Conservation (phyloP, 306 rosid species). For the Pterocarpus santalinus region DNA sequence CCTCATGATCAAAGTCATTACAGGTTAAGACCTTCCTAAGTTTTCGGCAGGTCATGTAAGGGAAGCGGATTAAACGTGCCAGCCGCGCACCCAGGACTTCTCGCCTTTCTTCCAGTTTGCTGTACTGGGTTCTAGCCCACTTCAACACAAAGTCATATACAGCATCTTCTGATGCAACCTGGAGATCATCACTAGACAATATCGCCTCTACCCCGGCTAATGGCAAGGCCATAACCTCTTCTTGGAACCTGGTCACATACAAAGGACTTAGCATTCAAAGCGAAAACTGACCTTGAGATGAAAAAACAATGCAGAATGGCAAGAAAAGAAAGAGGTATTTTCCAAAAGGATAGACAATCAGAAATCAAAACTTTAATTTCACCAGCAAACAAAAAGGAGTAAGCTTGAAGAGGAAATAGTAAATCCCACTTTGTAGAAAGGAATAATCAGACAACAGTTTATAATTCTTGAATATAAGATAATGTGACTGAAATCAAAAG, state of each 20-base stretch:
- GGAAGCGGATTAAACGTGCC: slow-evolving; percentile 86
- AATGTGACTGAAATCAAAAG: slow-evolving; percentile 4
- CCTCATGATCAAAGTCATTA: slow-evolving; percentile 86
- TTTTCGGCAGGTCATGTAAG: slow-evolving; percentile 91
- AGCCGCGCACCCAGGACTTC: slow-evolving; percentile 78
- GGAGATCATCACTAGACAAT: slow-evolving; percentile 89
- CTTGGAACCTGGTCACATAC: slow-evolving; percentile 75
- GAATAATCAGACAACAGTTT: neutral
- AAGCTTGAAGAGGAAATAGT: slow-evolving; percentile 2
- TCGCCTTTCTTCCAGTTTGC: slow-evolving; percentile 83
- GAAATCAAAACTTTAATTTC: neutral
- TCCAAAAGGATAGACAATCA: slow-evolving; percentile 13
- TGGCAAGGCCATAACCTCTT: slow-evolving; percentile 90
- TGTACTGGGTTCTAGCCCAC: slow-evolving; percentile 80
- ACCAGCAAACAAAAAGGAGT: neutral
- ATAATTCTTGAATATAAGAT: neutral
- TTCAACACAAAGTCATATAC: slow-evolving; percentile 91
- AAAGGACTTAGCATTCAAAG: slow-evolving; percentile 40
- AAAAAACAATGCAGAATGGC: slow-evolving; percentile 30
- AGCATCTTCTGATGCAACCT: slow-evolving; percentile 98
- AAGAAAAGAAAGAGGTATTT: slow-evolving; percentile 25
- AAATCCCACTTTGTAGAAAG: slow-evolving; percentile 2
- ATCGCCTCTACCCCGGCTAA: slow-evolving; percentile 93
- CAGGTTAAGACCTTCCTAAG: slow-evolving; percentile 91
- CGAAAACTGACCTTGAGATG: neutral